Evolutionary conservation across 306 rosid species (phyloP).

Genomic region (Abrus pulchellus): DNA sequence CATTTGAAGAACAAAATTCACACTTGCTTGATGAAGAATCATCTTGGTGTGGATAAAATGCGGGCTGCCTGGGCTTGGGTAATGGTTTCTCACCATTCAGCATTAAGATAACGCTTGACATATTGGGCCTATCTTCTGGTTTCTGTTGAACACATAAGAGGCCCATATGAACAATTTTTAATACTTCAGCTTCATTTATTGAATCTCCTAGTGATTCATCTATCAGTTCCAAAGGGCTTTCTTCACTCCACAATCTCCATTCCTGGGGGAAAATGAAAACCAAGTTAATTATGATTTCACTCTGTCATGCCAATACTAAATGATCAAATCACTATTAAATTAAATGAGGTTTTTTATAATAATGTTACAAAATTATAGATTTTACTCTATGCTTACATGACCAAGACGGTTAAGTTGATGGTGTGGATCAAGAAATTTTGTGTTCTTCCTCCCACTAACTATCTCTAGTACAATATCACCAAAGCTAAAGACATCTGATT

Average conservation of each 20-base stretch:
- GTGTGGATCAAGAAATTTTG: slow-evolving; percentile 48
- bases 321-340: background rate
- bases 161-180: slow-evolving; percentile 35
- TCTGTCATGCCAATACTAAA: background rate
- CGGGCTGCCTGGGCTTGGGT: slow-evolving; percentile 35
- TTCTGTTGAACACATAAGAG: slow-evolving; percentile 48
- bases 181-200: background rate
- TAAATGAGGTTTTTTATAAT: background rate
- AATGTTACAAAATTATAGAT: background rate
- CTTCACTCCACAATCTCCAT: slow-evolving; percentile 49
- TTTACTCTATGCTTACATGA: slow-evolving; percentile 47
- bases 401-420: slow-evolving; percentile 52
- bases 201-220: slow-evolving; percentile 28
- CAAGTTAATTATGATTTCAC: background rate
- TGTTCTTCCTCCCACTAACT: slow-evolving; percentile 56
- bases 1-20: slow-evolving; percentile 24
- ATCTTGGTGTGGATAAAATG: slow-evolving; percentile 38
- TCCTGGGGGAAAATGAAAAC: slow-evolving; percentile 17
- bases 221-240: slow-evolving; percentile 27
- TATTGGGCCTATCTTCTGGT: slow-evolving; percentile 47
- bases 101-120: slow-evolving; percentile 47
- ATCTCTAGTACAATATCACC: slow-evolving; percentile 62
- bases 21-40: background rate
- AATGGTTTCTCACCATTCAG: slow-evolving; percentile 43
- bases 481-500: slow-evolving; percentile 64